Conservation (phyloP, 108 stramenopile genomes). For the Cyclostephanos tholiformis region DNA sequence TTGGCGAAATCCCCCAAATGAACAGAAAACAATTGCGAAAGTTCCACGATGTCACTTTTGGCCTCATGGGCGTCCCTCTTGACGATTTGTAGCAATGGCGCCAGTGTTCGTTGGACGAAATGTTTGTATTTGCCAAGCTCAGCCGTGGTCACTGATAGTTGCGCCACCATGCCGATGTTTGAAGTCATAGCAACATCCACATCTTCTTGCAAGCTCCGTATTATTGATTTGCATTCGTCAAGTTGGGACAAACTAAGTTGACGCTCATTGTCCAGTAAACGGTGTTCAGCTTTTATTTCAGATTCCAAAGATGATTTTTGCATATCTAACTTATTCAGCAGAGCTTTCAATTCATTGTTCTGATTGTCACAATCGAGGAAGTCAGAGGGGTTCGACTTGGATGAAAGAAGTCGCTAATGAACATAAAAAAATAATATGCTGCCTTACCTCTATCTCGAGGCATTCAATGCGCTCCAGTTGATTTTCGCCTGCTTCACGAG, state of each 20-base stretch:
- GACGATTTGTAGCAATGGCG: conserved; percentile 6
- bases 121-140: conserved; percentile 32
- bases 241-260: conserved; percentile 5
- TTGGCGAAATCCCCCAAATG: background rate
- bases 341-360: conserved; percentile 34
- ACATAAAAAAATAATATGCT: background rate
- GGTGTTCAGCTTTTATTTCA: conserved; percentile 1
- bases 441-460: conserved; percentile 24
- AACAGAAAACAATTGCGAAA: conserved; percentile 11
- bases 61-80: conserved; percentile 7
- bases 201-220: conserved; percentile 11
- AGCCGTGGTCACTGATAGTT: conserved; percentile 4
- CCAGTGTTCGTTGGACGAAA: background rate
- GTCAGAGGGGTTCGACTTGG: background rate
- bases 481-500: conserved; percentile 5
- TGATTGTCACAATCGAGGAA: background rate
- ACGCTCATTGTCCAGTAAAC: conserved; percentile 6
- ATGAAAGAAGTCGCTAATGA: background rate
- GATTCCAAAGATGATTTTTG: conserved; percentile 18
- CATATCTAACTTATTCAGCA: conserved; percentile 9
- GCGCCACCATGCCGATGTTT: background rate
- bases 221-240: conserved; percentile 14
- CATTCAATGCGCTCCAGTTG: background rate
- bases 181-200: background rate
- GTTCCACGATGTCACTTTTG: conserved; percentile 10